Percentiles rank a stretch among this genome's conserved stretches.
Evolutionary conservation across 257 asterid species (phyloP).

Genomic region (Plectranthus barbatus): DNA sequence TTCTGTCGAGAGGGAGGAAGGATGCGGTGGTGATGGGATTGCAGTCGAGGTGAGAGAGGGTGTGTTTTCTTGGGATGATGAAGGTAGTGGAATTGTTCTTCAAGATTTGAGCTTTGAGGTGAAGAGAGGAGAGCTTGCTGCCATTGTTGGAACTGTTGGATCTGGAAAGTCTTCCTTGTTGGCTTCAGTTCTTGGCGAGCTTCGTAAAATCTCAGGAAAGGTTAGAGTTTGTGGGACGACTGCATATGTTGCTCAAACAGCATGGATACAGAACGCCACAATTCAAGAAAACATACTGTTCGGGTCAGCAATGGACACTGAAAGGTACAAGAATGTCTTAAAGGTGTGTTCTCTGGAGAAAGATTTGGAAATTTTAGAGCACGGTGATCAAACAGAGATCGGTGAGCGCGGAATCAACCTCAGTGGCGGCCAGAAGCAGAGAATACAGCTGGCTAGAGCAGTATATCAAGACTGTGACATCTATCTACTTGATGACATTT

Average conservation of each 20-base stretch:
- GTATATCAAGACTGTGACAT: conserved; percentile 67
- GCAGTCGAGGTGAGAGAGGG: conserved; percentile 49
- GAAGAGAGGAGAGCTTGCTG: conserved; percentile 66
- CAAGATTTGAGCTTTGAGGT: conserved; percentile 36
- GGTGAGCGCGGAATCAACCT: conserved; percentile 77
- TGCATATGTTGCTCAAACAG: conserved; percentile 63
- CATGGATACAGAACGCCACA: conserved; percentile 73
- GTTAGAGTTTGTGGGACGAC: conserved; percentile 65
- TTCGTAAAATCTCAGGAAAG: conserved; percentile 54
- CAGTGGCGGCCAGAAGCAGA: conserved; percentile 82
- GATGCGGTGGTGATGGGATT: conserved; percentile 21
- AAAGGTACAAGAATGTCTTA: conserved; percentile 41
- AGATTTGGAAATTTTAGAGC: conserved; percentile 56
- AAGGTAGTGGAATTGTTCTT: conserved; percentile 26
- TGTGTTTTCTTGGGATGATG: conserved; percentile 60
- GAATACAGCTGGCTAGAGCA: conserved; percentile 78
- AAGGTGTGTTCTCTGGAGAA: conserved; percentile 54
- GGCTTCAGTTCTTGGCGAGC: conserved; percentile 70
- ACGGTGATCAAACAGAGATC: conserved; percentile 65
- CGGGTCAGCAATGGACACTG: conserved; percentile 49
- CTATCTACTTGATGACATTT: conserved; percentile 66
- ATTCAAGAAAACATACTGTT: conserved; percentile 65
- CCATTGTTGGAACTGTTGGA: conserved; percentile 79
- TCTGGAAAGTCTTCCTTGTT: conserved; percentile 71
- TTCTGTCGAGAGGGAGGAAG: conserved; percentile 39